Base-by-base conservation (phyloP, 2,329 filamentous ascomycete genomes). In the Arthrobotrys conoides region DNA sequence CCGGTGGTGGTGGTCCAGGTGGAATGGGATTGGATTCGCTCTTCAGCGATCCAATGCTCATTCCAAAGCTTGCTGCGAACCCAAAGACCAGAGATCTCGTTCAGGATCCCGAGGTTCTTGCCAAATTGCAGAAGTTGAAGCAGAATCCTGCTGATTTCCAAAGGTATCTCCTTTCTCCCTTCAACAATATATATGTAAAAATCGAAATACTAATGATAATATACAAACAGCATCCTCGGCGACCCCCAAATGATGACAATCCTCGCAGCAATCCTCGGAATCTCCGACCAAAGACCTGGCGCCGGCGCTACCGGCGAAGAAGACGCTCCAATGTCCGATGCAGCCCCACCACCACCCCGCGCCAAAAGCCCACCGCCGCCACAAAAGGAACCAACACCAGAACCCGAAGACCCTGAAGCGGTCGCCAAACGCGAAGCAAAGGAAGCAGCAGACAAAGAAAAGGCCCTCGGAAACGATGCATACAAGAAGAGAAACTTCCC, bases 401-500 rank as follows among this genome's bases (percentile, higher is more conserved):
- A 91, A 82, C 88, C 89, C 46, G 87, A 93, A 83, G 93, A 97
- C 81, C 94, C 97, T 83, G 96, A 98, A 84, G 89, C 91, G 0
- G 84, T 90, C 71, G 92, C 92, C 79, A 94, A 94, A 86, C 92
- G 92, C 86, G 93, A 96, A 87, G 93, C 93, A 48, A 97, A 98
- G 87, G 93, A 91, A 83, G 93, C 92, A 80, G 96, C 94, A 53
- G 96, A 99, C 82, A 93, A 94, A 84, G 92, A 97, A 86, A 99
- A 99, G 90, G 92, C 91, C 33, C 87, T 96, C 72, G 96, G 96
- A 73, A 99, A 95, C 14, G 93, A 96, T 82, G 91, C 91, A 85
- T 99, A 99, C 89, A 99, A 99, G 91, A 98, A 98, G 89, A 91
- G 93, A 82, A 91, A 97, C 84, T 97, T 99, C 82, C 96, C 98